Percentiles rank a stretch among this genome's conserved stretches.
Conservation (phyloP, 768 basidiomycete genomes). For the Lactarius tabidus region DNA sequence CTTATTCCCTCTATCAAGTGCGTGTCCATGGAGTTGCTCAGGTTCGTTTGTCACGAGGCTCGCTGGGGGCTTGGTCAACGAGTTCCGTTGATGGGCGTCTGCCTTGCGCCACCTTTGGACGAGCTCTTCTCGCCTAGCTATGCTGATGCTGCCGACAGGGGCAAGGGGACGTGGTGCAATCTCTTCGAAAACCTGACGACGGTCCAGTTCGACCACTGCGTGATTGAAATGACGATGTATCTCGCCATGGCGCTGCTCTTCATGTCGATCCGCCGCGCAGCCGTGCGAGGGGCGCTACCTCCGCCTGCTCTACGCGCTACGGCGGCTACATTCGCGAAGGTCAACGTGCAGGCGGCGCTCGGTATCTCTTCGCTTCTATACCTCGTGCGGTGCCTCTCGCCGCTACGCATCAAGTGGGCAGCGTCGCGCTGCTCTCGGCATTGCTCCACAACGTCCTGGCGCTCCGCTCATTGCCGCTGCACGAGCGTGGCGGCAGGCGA, state of each 20-base stretch:
- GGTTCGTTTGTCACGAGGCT: constrained; percentile 98
- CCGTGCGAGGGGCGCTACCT: constrained; percentile 49
- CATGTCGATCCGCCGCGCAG: constrained; percentile 50
- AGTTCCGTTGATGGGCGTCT: constrained; percentile 96
- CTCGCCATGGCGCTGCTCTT: constrained; percentile 60
- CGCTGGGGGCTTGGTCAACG: constrained; percentile 93
- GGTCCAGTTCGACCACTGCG: constrained; percentile 94
- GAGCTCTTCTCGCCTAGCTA: constrained; percentile 81
- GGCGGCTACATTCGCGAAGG: constrained; percentile 67
- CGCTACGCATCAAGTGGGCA: constrained; percentile 93
- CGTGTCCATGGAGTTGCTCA: constrained; percentile 32
- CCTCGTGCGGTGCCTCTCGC: constrained; percentile 88
- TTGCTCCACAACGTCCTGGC: constrained; percentile 73
- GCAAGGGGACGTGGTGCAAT: constrained; percentile 84
- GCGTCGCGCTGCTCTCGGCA: constrained; percentile 79
- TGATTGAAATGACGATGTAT: constrained; percentile 90
- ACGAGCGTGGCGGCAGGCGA: constrained; percentile 49
- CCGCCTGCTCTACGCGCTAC: constrained; percentile 52
- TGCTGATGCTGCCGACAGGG: constrained; percentile 58
- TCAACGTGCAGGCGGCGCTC: constrained; percentile 75
- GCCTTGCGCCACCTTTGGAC: constrained; percentile 70
- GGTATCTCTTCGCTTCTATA: constrained; percentile 83
- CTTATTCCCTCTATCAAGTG: not conserved
- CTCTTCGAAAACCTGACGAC: constrained; percentile 97
- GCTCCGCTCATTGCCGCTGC: constrained; percentile 64